Base-by-base conservation (phyloP, 129 eudicot genomes). In the Pseudognaphalium luteoalbum region DNA sequence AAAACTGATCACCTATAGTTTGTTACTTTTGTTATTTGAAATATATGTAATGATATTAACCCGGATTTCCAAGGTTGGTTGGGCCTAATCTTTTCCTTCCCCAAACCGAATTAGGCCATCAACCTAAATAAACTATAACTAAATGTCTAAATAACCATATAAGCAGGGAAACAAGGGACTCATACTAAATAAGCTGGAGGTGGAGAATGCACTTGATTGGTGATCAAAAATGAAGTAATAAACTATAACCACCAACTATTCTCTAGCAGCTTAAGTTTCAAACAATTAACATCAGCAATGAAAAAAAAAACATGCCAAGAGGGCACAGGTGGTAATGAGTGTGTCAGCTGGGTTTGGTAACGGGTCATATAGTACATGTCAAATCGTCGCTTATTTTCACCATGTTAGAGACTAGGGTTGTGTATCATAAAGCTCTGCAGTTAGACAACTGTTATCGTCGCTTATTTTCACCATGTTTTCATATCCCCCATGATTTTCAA, bases 41-140 rank as follows among this genome's bases (percentile, higher is more conserved):
- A 66, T 42, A 28, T 15, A 60, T 25, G 1, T 73, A 66, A 15
- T n/a, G 56, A 72, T 9, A 19, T 30, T 29, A 58, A 90, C 98
- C 98, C 79, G 98, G 98, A 84, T 94, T 94, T 16, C 98, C 98
- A 74, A 94, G 78, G 81, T 94, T 94, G 76, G 91, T 94, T 29
- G 98, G 98, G 42, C 98, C 98, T 21, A 93, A 63, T 87, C 74
- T 47, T 85, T 87, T 79, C 98, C 98, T 88, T 91, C 97, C 98
- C 91, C 91, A 33, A 94, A 97, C 77, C 85, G 76, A 61, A 94
- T 83, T 50, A 94, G 96, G 64, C 98, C 98, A 87, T 94, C 93
- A 77, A 94, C 98, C 98, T 94, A 78, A 72, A 72, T 57, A 30
- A 25, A 44, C 28, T 0, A 1, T 0, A 25, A 25, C 28, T 25